phyloP scores from a whole-genome alignment of 495 filamentous ascomycete species.

The Entonaema liquescens region DNA sequence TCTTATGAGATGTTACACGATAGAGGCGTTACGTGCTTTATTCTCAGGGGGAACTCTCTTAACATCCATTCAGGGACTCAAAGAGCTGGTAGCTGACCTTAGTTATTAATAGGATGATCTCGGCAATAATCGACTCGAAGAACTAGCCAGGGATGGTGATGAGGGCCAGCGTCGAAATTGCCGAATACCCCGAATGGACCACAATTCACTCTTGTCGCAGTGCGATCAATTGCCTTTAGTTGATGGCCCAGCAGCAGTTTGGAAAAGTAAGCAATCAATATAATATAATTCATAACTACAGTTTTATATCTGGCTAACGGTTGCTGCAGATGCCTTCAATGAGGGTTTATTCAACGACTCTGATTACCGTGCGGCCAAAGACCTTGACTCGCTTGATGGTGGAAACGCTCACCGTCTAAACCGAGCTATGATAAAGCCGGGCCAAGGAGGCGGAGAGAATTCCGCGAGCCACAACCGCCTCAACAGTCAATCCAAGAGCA shows the following conservation, averaged over 20 bases:
- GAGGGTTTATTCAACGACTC: slow-evolving; percentile 36
- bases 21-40: background rate
- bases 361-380: slow-evolving; percentile 27
- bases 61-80: no score
- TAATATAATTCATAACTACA: background rate
- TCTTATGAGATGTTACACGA: background rate
- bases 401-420: slow-evolving; percentile 41
- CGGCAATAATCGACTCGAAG: slow-evolving; percentile 36
- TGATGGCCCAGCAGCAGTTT: background rate
- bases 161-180: background rate
- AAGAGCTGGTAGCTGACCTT: background rate
- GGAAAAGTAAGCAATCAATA: slow-evolving; percentile 24
- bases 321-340: slow-evolving; percentile 23
- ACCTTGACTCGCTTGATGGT: slow-evolving; percentile 31
- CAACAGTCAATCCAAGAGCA: background rate
- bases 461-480: background rate
- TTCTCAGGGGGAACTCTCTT: no score
- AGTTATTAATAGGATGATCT: slow-evolving; percentile 32
- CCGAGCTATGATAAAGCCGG: background rate
- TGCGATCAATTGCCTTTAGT: background rate
- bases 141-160: slow-evolving; percentile 14
- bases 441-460: background rate
- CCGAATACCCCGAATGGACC: background rate
- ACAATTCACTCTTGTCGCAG: background rate
- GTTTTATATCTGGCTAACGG: slow-evolving; percentile 9